Base-by-base conservation (phyloP, 2,329 filamentous ascomycete genomes). In the Metarhizium humberi region DNA sequence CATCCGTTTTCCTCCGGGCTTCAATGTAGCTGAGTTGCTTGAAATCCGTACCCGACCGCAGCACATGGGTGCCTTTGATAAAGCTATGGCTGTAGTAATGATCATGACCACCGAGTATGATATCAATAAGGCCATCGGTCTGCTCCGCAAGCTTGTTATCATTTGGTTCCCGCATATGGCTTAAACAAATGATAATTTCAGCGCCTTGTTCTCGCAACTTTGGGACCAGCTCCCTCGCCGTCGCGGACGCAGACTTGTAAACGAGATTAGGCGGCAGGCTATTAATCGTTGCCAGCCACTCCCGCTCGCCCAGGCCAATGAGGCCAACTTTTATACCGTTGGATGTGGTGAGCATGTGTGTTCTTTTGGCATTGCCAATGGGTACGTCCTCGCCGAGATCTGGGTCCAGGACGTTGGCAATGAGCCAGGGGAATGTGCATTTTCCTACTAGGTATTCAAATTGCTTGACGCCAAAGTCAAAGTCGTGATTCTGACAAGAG, bases 241-340 rank as follows among this genome's bases (percentile, higher is more conserved):
- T 90, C 55, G 82, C 80, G 6, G 80, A 85, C 4, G 90, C 89
- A 8, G 88, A 92, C 65, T 84, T 85, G 75, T 94, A 96, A 61
- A 90, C 82, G 53, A 96, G 77, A 62, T 90, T 78, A 0, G 91
- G 90, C 0, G 91, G 92, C 8, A 96, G 75, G 13, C 83, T 82
- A 71, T 95, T 96, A 71, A 96, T 92, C 0, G 90, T 95, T 57
- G 85, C 90, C 13, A 96, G 80, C 86, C 90, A 95, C 69, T 95
- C 90, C 51, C 89, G 79, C 73, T 96, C 91, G 1, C 87, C 91
- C 2, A 96, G 77, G 0, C 92, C 91, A 55, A 96, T 86, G 47
- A 96, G 76, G 10, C 92, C 91, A 45, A 96, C 78, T 65, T 92
- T 94, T 70, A 95, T 79, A 29, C 91, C 91, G 68, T 92, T 92